Percentiles rank a stretch among this genome's conserved stretches.
These are phyloP conservation scores for Raffaelea deltoideospora DNA, from an alignment of 2,329 filamentous ascomycete species.

Conservation along the genomic window DNA sequence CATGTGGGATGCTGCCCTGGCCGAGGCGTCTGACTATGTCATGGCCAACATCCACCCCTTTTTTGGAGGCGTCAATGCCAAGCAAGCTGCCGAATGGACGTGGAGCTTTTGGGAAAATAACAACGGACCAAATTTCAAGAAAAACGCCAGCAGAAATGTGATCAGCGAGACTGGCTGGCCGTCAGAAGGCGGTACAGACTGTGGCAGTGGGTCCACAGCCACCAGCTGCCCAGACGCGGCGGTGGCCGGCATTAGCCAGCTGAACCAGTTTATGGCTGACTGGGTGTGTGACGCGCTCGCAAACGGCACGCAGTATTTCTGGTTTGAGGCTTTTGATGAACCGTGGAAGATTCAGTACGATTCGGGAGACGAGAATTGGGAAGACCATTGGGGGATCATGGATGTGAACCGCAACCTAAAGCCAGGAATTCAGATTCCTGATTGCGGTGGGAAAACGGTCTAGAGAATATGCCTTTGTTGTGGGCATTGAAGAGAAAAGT, in stretches of 20 bases:
- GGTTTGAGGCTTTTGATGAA: constrained; percentile 96
- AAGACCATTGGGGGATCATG: constrained; percentile 91
- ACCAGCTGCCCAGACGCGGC: constrained; percentile 47
- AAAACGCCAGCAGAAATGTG: constrained; percentile 51
- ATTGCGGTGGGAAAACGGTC: constrained; percentile 64
- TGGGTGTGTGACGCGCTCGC: constrained; percentile 71
- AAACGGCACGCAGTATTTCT: constrained; percentile 88
- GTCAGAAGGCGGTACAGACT: constrained; percentile 63
- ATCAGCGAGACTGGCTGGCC: constrained; percentile 93
- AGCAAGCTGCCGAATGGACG: constrained; percentile 64
- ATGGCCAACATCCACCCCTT: constrained; percentile 98
- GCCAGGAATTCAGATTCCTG: constrained; percentile 67
- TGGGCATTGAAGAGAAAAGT: too few species aligned
- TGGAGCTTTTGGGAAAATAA: constrained; percentile 64
- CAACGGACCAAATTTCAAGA: constrained; percentile 49
- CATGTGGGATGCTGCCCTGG: constrained; percentile 63
- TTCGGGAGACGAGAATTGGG: constrained; percentile 57
- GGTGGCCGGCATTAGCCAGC: constrained; percentile 61
- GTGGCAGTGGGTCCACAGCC: constrained; percentile 35
- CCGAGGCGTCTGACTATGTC: constrained; percentile 61
- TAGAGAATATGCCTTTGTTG: constrained; percentile 9
- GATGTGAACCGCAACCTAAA: constrained; percentile 76
- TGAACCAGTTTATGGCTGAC: constrained; percentile 74
- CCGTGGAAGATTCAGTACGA: constrained; percentile 81
- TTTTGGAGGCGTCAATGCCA: constrained; percentile 63